Percentiles rank a stretch among this genome's conserved stretches.
Evolutionary conservation across 768 basidiomycete genomes (phyloP).

Genomic region (Boletales sp.): DNA sequence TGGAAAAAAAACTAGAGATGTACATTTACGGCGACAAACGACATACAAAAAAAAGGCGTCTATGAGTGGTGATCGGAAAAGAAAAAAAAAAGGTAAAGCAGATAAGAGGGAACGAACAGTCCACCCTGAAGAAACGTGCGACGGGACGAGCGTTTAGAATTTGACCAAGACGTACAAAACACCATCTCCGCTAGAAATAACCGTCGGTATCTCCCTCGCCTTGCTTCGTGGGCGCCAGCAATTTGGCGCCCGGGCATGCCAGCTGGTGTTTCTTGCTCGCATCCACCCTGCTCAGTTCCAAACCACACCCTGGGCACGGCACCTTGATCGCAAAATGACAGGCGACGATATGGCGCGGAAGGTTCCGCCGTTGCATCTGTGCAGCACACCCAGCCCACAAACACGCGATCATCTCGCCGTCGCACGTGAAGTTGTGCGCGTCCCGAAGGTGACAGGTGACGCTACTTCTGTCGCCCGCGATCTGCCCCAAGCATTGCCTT

Average conservation of each 20-base stretch:
- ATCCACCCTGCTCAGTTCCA: slow-evolving; percentile 20
- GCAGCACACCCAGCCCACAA: slow-evolving; percentile 15
- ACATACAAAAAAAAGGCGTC: too few relatives aligned
- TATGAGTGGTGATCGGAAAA: too few relatives aligned
- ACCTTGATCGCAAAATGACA: slow-evolving; percentile 24
- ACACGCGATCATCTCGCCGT: slow-evolving; percentile 11
- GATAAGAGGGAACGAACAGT: neutral
- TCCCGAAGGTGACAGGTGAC: slow-evolving; percentile 20
- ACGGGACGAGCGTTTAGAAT: too few relatives aligned
- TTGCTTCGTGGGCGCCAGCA: neutral
- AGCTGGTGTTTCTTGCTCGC: slow-evolving; percentile 21
- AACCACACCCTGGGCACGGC: slow-evolving; percentile 10
- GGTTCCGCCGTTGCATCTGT: slow-evolving; percentile 22
- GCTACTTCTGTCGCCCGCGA: slow-evolving; percentile 17
- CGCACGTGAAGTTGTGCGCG: slow-evolving; percentile 17
- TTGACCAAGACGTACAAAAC: too few relatives aligned
- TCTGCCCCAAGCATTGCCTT: slow-evolving; percentile 8
- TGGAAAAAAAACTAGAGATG: too few relatives aligned
- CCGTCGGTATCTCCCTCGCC: slow-evolving; percentile 2
- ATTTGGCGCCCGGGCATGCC: slow-evolving; percentile 7
- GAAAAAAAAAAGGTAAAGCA: too few relatives aligned
- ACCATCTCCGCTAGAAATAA: slow-evolving; percentile 12
- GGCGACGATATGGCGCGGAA: slow-evolving; percentile 24
- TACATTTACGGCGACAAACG: too few relatives aligned
- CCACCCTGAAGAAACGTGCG: too few relatives aligned